These are phyloP conservation scores for Fraxinus nigra DNA, from an alignment of 305 asterid genomes.

Conservation along the genomic window DNA sequence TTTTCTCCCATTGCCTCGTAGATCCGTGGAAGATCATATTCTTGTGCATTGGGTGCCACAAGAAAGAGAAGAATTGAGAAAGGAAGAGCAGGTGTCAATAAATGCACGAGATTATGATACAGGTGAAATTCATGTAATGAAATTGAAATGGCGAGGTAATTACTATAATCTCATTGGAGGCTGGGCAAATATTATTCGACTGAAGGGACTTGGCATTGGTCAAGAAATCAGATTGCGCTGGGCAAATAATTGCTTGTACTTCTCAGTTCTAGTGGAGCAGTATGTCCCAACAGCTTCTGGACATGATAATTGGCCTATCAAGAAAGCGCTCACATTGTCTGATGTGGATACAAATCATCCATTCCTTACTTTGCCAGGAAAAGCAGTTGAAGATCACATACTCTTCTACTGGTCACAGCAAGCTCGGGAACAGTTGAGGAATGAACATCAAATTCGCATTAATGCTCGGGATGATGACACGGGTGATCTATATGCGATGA, in stretches of 20 bases:
- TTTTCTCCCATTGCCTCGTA: constrained; percentile 54
- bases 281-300: constrained; percentile 44
- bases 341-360: constrained; percentile 84
- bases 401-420: constrained; percentile 62
- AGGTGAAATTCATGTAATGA: constrained; percentile 57
- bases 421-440: constrained; percentile 67
- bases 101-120: constrained; percentile 53
- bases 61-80: constrained; percentile 42
- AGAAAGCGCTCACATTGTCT: constrained; percentile 67
- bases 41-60: constrained; percentile 48
- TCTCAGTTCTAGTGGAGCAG: constrained; percentile 64
- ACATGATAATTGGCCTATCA: constrained; percentile 70
- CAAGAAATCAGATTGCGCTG: constrained; percentile 68
- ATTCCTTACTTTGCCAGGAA: constrained; percentile 74
- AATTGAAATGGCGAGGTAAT: constrained; percentile 66
- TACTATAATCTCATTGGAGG: constrained; percentile 69
- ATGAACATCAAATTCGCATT: constrained; percentile 65
- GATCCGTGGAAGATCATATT: constrained; percentile 50
- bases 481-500: constrained; percentile 64
- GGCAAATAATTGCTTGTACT: constrained; percentile 62
- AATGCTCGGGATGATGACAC: constrained; percentile 79
- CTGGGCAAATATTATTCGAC: constrained; percentile 71
- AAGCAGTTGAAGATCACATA: constrained; percentile 75
- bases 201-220: constrained; percentile 70
- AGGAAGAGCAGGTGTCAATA: constrained; percentile 49